These are phyloP conservation scores for Graphilbum sp. DNA, from an alignment of 2,329 filamentous ascomycete species.

Conservation along the genomic window DNA sequence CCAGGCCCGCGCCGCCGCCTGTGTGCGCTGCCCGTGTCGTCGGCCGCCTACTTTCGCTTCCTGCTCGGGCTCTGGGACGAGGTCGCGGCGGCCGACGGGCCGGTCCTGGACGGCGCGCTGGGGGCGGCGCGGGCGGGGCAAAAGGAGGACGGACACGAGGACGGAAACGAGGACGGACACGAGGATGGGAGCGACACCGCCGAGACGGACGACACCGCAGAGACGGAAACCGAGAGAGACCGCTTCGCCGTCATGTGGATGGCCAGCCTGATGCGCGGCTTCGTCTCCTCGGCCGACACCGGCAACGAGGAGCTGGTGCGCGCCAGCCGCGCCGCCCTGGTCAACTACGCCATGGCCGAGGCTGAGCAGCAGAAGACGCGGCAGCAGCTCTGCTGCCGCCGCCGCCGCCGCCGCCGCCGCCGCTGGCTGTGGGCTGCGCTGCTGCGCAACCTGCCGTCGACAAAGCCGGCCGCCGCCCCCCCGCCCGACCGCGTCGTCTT, in stretches of 20 bases:
- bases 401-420: constrained; percentile 20
- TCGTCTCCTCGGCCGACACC: constrained; percentile 59
- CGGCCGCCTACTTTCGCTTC: constrained; percentile 38
- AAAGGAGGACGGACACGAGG: too few relatives aligned
- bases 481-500: constrained; percentile 55
- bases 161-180: too few relatives aligned
- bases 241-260: constrained; percentile 20
- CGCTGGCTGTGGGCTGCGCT: constrained; percentile 26
- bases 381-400: too few relatives aligned
- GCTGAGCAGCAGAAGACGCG: too few relatives aligned
- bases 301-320: constrained; percentile 62
- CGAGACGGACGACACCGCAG: too few relatives aligned
- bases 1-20: constrained; percentile 15
- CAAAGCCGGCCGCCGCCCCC: constrained; percentile 26
- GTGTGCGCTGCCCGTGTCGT: constrained; percentile 33
- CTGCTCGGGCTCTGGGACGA: constrained; percentile 31
- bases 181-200: too few relatives aligned
- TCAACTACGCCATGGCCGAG: constrained; percentile 33
- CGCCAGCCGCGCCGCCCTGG: constrained; percentile 48
- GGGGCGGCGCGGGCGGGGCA: too few relatives aligned
- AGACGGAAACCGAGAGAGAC: neutral
- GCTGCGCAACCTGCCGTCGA: constrained; percentile 30
- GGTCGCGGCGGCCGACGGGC: neutral
- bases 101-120: neutral
- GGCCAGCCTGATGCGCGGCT: constrained; percentile 44